phyloP scores from a whole-genome alignment of 371 early-diverging fungal species.

The Sporodiniella umbellata region DNA sequence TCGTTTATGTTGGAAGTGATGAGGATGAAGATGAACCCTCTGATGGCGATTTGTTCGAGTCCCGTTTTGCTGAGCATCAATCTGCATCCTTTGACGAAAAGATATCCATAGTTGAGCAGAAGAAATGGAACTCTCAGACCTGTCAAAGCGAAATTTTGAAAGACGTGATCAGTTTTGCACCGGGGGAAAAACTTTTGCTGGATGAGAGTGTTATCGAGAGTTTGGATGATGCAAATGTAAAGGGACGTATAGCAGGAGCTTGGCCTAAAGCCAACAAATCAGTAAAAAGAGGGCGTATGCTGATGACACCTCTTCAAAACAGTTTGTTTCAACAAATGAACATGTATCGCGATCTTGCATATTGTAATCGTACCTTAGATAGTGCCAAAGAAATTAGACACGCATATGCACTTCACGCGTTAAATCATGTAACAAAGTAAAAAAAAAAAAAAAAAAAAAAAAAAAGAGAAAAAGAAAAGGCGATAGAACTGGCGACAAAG shows the following conservation, averaged over 20 bases:
- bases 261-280: constrained; percentile 35
- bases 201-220: constrained; percentile 25
- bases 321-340: constrained; percentile 64
- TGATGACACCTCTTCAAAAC: constrained; percentile 56
- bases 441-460: constrained; percentile 1
- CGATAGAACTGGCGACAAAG: not conserved
- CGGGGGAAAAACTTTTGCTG: constrained; percentile 23
- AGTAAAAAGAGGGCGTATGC: constrained; percentile 10
- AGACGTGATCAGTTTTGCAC: constrained; percentile 37
- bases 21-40: constrained; percentile 24
- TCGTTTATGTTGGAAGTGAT: constrained; percentile 31
- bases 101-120: constrained; percentile 48
- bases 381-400: constrained; percentile 69
- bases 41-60: constrained; percentile 22
- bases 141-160: constrained; percentile 46
- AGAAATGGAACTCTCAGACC: constrained; percentile 36
- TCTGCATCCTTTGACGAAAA: constrained; percentile 38
- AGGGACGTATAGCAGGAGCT: constrained; percentile 27
- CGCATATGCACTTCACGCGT: constrained; percentile 75
- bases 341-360: constrained; percentile 77
- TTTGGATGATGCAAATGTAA: constrained; percentile 25
- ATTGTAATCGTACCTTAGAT: constrained; percentile 56
- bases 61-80: constrained; percentile 50
- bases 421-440: constrained; percentile 89
- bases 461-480: not conserved